A percentile compares a stretch with the other conserved stretches of the same genome.
Conservation (phyloP, 805 yeast genomes). For the Cyberlindnera galapagoensis region DNA sequence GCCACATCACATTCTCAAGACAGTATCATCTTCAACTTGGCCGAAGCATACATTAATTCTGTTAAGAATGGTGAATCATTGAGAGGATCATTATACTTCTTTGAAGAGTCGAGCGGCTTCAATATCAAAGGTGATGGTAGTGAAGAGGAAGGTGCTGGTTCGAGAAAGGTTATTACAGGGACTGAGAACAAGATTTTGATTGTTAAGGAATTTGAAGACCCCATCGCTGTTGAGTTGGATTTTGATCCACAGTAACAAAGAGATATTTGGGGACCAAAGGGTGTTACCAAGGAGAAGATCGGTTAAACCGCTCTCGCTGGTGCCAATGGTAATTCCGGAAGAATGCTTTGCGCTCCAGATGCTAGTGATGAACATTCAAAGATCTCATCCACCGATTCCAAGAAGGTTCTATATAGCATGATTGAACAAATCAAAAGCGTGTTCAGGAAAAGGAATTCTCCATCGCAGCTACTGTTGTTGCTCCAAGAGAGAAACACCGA, state of each 20-base stretch:
- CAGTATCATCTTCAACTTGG: constrained; percentile 66
- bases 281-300: no score
- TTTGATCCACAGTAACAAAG: constrained; percentile 14
- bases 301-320: no score
- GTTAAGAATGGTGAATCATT: constrained; percentile 32
- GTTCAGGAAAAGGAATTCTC: constrained; percentile 60
- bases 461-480: constrained; percentile 41
- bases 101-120: constrained; percentile 78
- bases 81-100: constrained; percentile 53
- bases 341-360: no score
- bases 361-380: constrained; percentile 49
- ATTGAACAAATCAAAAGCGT: constrained; percentile 54
- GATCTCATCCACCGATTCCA: constrained; percentile 69
- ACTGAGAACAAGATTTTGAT: constrained; percentile 60
- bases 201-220: no score
- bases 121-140: no score
- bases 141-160: constrained; percentile 53
- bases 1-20: constrained; percentile 55
- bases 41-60: constrained; percentile 67
- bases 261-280: constrained; percentile 12
- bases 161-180: constrained; percentile 64
- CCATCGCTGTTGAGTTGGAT: constrained; percentile 12
- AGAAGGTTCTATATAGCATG: constrained; percentile 61
- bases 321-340: no score
- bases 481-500: constrained; percentile 71